Conservation (phyloP, 192 early-diverging fungal species). For the Backusella psychrophila region DNA sequence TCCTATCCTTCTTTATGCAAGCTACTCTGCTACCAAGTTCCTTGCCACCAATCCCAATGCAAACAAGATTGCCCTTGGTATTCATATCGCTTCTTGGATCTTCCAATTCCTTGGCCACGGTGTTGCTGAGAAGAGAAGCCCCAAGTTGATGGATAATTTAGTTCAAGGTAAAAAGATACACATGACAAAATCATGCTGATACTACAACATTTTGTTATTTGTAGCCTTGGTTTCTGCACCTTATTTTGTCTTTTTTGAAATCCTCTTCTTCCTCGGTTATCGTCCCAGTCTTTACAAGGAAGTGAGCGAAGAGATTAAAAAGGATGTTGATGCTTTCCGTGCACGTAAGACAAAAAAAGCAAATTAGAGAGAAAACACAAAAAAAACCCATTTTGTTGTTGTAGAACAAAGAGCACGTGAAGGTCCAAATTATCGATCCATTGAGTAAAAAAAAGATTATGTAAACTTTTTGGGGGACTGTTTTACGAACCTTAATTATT, state of each 20-base stretch:
- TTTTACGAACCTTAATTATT: background rate
- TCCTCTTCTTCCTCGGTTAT: constrained; percentile 81
- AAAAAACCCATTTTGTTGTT: background rate
- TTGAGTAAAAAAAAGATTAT: constrained; percentile 5
- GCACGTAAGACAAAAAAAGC: constrained; percentile 25
- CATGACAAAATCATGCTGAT: background rate
- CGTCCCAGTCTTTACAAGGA: constrained; percentile 65
- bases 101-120: constrained; percentile 92
- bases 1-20: constrained; percentile 62
- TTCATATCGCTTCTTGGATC: constrained; percentile 81
- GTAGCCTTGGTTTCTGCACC: constrained; percentile 88
- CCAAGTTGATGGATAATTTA: constrained; percentile 84
- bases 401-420: background rate
- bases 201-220: background rate
- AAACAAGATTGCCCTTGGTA: constrained; percentile 46
- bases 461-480: background rate
- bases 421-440: background rate
- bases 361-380: background rate
- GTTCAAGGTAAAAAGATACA: constrained; percentile 62
- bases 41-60: constrained; percentile 46
- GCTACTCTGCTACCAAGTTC: constrained; percentile 66
- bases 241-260: constrained; percentile 90
- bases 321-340: constrained; percentile 50
- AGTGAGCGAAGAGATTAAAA: constrained; percentile 54
- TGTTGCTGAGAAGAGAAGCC: constrained; percentile 80